These are phyloP conservation scores for Cystobasidium onofrii DNA, from an alignment of 768 basidiomycete species.

Conservation along the genomic window DNA sequence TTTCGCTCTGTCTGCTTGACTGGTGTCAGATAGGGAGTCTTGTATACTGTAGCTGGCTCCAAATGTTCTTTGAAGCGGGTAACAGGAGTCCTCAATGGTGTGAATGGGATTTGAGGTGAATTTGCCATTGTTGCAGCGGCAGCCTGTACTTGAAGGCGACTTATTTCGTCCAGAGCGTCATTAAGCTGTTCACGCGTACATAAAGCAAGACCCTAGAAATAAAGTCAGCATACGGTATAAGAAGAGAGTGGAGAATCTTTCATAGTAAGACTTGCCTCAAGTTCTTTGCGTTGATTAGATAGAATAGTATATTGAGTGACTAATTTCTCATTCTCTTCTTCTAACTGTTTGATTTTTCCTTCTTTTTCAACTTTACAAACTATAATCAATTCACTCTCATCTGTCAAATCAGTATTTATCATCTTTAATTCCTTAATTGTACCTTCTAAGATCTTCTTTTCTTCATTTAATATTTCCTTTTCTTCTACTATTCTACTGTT, in stretches of 20 bases:
- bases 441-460: neutral
- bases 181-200: slow-evolving; percentile 10
- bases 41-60: slow-evolving; percentile 2
- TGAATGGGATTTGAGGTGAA: neutral
- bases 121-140: neutral
- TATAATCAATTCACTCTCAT: neutral
- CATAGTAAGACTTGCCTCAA: neutral
- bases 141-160: neutral
- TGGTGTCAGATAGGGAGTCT: neutral
- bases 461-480: neutral
- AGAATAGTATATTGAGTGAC: neutral
- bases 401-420: neutral
- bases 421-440: neutral
- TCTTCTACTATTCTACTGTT: neutral
- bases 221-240: neutral
- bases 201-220: neutral
- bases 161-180: neutral
- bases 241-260: neutral
- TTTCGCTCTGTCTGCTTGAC: neutral
- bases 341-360: neutral
- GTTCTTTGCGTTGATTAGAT: slow-evolving; percentile 4
- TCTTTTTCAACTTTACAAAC: neutral
- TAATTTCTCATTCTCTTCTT: neutral
- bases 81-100: neutral
- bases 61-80: neutral